phyloP scores from a whole-genome alignment of 176 grass and related monocot species.

The Oryza meridionalis region DNA sequence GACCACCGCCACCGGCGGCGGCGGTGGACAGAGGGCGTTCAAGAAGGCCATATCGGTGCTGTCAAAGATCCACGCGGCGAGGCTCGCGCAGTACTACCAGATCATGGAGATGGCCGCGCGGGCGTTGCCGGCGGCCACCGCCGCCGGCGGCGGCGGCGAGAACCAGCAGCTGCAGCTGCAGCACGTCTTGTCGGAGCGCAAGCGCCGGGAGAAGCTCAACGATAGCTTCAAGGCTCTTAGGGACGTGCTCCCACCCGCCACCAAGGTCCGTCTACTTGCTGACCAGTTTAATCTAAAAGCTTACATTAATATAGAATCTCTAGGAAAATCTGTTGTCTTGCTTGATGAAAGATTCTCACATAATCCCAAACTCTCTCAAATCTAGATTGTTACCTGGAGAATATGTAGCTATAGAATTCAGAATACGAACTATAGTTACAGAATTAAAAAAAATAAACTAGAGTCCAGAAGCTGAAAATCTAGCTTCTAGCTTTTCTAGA shows the following conservation, averaged over 20 bases:
- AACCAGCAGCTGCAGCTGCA: conserved; percentile 26
- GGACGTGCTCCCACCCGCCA: conserved; percentile 33
- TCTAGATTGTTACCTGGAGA: too few species aligned
- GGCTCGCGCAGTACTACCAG: conserved; percentile 14
- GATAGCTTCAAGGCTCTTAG: conserved; percentile 49
- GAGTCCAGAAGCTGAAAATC: too few species aligned
- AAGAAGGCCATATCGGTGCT: conserved; percentile 11
- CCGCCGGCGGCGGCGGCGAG: background rate
- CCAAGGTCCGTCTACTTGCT: conserved; percentile 11
- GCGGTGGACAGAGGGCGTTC: conserved; percentile 34
- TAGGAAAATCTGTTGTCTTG: too few species aligned
- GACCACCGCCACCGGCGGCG: background rate
- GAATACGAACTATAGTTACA: too few species aligned
- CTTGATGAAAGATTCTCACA: too few species aligned
- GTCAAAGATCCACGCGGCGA: conserved; percentile 22
- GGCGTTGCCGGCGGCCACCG: background rate
- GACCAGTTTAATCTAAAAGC: background rate
- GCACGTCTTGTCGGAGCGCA: conserved; percentile 55
- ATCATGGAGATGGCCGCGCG: background rate
- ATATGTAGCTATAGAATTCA: too few species aligned
- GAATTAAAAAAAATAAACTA: too few species aligned
- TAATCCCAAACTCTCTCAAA: too few species aligned
- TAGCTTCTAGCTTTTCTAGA: too few species aligned
- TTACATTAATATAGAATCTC: background rate
- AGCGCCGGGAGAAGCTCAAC: conserved; percentile 53